phyloP scores from a whole-genome alignment of 805 yeast genomes.

The Kazachstania viticola region DNA sequence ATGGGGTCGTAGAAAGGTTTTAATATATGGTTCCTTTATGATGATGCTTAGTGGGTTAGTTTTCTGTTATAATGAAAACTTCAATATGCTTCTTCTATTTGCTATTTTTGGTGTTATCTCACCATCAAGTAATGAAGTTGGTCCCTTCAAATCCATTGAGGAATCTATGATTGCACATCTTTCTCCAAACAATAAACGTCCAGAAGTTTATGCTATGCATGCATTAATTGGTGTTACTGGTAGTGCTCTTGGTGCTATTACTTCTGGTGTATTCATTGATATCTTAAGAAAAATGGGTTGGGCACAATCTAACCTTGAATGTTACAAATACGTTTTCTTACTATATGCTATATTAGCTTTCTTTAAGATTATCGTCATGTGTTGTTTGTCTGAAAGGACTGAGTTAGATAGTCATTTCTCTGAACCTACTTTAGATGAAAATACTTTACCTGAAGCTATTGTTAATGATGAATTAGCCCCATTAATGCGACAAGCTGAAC shows the following conservation, averaged over 20 bases:
- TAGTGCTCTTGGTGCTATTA: conserved; percentile 58
- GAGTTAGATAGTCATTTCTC: conserved; percentile 31
- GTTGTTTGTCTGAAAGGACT: conserved; percentile 40
- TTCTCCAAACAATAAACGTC: conserved; percentile 50
- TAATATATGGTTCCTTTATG: conserved; percentile 50
- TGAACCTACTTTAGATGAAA: conserved; percentile 8
- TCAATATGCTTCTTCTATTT: conserved; percentile 45
- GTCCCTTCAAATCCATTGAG: conserved; percentile 80
- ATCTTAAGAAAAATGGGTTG: conserved; percentile 27
- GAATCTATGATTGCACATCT: conserved; percentile 75
- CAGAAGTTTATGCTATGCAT: conserved; percentile 67
- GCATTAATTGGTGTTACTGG: conserved; percentile 61
- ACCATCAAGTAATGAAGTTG: conserved; percentile 83
- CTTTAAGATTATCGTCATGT: conserved; percentile 39
- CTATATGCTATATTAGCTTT: conserved; percentile 45
- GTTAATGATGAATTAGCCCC: conserved; percentile 20
- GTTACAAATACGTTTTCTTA: conserved; percentile 48
- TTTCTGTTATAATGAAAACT: conserved; percentile 48
- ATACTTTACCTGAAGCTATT: conserved; percentile 10
- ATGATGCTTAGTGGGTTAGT: conserved; percentile 59
- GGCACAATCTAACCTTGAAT: conserved; percentile 25
- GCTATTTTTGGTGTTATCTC: conserved; percentile 80
- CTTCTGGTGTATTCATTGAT: conserved; percentile 51
- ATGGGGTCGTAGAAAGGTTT: conserved; percentile 56
- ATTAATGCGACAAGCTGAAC: conserved; percentile 8